These are phyloP conservation scores for Lentinula novae-zelandiae DNA, from an alignment of 1,284 basidiomycete genomes.

Conservation along the genomic window DNA sequence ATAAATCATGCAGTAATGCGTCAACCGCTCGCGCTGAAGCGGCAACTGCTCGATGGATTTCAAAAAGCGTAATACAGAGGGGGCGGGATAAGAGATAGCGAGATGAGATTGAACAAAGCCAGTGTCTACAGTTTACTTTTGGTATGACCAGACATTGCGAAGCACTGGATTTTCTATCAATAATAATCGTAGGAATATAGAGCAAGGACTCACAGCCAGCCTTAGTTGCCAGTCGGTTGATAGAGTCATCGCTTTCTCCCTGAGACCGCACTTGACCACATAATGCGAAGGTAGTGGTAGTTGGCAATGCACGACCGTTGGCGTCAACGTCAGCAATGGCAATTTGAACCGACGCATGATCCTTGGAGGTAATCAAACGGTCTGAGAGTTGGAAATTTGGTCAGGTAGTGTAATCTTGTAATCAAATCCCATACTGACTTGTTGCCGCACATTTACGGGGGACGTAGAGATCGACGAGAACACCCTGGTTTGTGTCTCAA, in stretches of 20 bases:
- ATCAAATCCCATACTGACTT: constrained; percentile 48
- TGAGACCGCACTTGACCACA: constrained; percentile 91
- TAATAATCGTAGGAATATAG: neutral
- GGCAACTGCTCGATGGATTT: neutral
- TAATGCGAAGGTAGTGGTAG: constrained; percentile 91
- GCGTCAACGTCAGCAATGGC: constrained; percentile 94
- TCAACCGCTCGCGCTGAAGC: neutral
- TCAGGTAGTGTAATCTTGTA: neutral
- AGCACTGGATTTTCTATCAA: constrained; percentile 44
- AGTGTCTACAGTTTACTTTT: constrained; percentile 49
- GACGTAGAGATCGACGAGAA: constrained; percentile 99
- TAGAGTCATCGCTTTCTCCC: constrained; percentile 95
- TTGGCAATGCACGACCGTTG: constrained; percentile 84
- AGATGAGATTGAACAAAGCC: neutral
- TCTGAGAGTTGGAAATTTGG: constrained; percentile 41
- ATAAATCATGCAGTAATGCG: too few relatives aligned
- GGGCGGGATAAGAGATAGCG: neutral
- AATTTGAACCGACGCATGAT: constrained; percentile 98
- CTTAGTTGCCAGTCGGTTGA: constrained; percentile 96
- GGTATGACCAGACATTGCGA: constrained; percentile 74
- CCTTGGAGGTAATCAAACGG: constrained; percentile 97
- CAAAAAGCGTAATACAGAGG: neutral
- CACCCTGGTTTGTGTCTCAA: constrained; percentile 56
- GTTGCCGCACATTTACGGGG: constrained; percentile 98
- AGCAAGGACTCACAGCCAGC: constrained; percentile 78